Evolutionary conservation across 176 grass and related monocot species (phyloP), one percentile per base, ranked within the genome.

Genomic region (Rhynchospora tenuis): DNA sequence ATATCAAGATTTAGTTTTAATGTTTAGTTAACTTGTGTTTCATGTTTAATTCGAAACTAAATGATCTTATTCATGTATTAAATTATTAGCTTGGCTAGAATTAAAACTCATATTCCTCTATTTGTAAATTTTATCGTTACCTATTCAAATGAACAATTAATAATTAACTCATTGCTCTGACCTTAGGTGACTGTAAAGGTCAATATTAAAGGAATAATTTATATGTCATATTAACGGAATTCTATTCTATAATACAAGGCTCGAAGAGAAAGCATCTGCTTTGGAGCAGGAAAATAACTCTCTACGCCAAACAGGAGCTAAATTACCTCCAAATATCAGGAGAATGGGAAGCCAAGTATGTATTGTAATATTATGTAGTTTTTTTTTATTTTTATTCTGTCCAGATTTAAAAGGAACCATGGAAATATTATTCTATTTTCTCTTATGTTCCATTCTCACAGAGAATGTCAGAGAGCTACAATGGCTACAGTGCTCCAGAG

Each of bases 241-340:
- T 86, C 38, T 55, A 76, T 89, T 76, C 48, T 63, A 78, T 88
- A 70, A 57, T 81, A 81, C 87, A 78, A 94, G 92, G 78, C 86
- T 91, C 77, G 85, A 91, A 87, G 87, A 91, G 79, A 94, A 89
- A 90, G 50, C 90, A 83, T 71, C 78, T 24, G 89, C 89, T 85
- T 80, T 93, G 87, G 92, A 98, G 85, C 90, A 86, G 63, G 92
- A 93, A 62, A 95, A 95, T 55, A 88, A 91, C 81, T 50, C 89
- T 51, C 88, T 95, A 60, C 95, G 83, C 83, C 90, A 94, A 84
- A 89, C 94, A 83, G 74, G 90, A 86, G 70, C 66, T 79, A 84
- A 88, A 72, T 83, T 86, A 86, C 84, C 92, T 54, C 87, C 95
- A 31, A 64, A 88, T 86, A 85, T 82, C 15, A 47, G 80, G 60